Evolutionary conservation across 768 basidiomycete species (phyloP), one percentile per base, ranked within the genome.

Genomic region (Mycena alexandri): DNA sequence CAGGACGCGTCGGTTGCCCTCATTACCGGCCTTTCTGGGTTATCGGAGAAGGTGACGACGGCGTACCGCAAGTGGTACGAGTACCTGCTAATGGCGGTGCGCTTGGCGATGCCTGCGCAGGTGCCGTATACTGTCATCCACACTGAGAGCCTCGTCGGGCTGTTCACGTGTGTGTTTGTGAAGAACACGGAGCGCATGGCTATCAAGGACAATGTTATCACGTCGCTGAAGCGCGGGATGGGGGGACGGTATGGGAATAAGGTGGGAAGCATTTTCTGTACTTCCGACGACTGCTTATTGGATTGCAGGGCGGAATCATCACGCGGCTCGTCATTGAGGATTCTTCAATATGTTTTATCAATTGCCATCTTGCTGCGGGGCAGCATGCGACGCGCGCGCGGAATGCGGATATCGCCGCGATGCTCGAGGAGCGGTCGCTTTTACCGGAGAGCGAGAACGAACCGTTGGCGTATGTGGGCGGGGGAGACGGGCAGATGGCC

Each of bases 351-450:
- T 99, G 97, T 79, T 92, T 98, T 74, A 89, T 99, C 81, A 99
- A 99, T 79, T 95, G 93, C 71, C 97, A 99, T 83, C 86, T 99
- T 65, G 97, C 96, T n/a, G 94, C 95, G 8, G 97, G 97, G 1
- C 96, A 98, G 74, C 86, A 87, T 62, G 92, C 93, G 55, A 86
- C 92, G 19, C 86, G 92, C 1, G 85, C 92, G 67, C 86, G 97
- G 19, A 98, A 98, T 72, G 89, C 91, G 3, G 97, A 99, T 78
- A 82, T 96, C 13, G 90, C 93, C 8, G 91, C 90, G 0, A 93
- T 99, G 65, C 79, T 98, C 65, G 97, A 99, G 72, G 92, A 93
- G 67, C 90, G 90, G 59, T 77, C 85, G 1, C 83, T 95, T 4
- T 91, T 96, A 60, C 83, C 85, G 0, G 79, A 83, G 12, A 76